Base-by-base conservation (phyloP, 441 rosid genomes). In the Sinapis alba region DNA sequence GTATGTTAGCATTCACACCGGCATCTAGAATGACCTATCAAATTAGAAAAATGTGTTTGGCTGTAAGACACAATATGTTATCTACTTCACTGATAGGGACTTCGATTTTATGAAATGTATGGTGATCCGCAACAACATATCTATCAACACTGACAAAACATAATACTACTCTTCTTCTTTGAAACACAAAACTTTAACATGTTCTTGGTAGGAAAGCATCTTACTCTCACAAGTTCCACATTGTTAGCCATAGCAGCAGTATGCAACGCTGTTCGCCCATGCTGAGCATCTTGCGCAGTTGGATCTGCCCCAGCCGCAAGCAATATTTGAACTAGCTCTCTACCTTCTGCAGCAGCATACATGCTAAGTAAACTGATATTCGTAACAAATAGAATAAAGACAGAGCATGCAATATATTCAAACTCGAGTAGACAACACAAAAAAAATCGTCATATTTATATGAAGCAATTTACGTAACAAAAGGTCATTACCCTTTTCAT, bases 281-380 rank as follows among this genome's bases (percentile, higher is more conserved):
- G 89, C 82, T 88, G 93, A 65, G 88, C 26, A 85, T 96, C 99
- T 84, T 90, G 97, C 47, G 95, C 91, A 63, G 90, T 88, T 71
- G 94, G 92, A 83, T 92, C 95, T 51, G 99, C 98, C 69, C 98
- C 98, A 81, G 98, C 97, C 69, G 90, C 89, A 74, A 96, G 95
- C 85, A 96, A 78, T 73, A 90, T 60, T 65, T 83, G 87, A 81
- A 90, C 99, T 81, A 94, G 79, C 75, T 92, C 89, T 84, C 98
- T 94, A 53, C 98, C 98, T 85, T 96, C 99, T 96, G 78, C 86
- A 84, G 78, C 51, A 76, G 75, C 59, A 75, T 7, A 83, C 30
- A 68, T 64, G 68, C 27, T 59, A 68, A 62, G 57, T 27, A 27
- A 76, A 69, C 16, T 34, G 64, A 53, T 65, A 13, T 61, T 58